Percentiles rank a stretch among this genome's conserved stretches.
Evolutionary conservation across 345 rosid species (phyloP).

Genomic region (Syzygium aromaticum): DNA sequence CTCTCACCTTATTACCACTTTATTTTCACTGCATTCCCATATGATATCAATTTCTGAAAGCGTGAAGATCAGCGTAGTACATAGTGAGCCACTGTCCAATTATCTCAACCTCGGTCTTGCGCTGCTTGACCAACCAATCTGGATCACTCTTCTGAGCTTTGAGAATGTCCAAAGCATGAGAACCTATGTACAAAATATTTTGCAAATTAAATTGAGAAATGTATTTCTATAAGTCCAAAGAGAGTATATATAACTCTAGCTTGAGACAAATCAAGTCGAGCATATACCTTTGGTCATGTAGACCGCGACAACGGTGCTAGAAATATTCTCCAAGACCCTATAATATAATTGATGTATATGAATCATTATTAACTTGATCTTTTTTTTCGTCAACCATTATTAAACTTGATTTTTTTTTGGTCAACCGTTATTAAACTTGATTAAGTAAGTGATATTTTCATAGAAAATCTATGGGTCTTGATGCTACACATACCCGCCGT

Average conservation of each 20-base stretch:
- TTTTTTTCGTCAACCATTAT: no score
- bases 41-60: not conserved
- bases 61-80: slow-evolving; percentile 9
- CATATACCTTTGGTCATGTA: slow-evolving; percentile 19
- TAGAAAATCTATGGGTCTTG: not conserved
- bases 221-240: not conserved
- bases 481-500: slow-evolving; percentile 26
- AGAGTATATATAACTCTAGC: not conserved
- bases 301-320: slow-evolving; percentile 21
- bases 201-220: not conserved
- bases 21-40: not conserved
- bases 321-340: slow-evolving; percentile 33
- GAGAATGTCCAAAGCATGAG: slow-evolving; percentile 23
- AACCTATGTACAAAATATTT: slow-evolving; percentile 8
- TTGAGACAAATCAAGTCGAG: not conserved
- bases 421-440: not conserved
- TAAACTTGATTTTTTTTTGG: no score
- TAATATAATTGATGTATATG: not conserved
- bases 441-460: not conserved
- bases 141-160: slow-evolving; percentile 7
- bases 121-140: slow-evolving; percentile 18
- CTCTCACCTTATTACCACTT: not conserved
- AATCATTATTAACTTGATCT: not conserved
- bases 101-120: slow-evolving; percentile 10
- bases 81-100: slow-evolving; percentile 9